A percentile compares a stretch with the other conserved stretches of the same genome.
These are phyloP conservation scores for Dictyostelium gargantuum DNA, from an alignment of 208 protist genomes.

Conservation along the genomic window DNA sequence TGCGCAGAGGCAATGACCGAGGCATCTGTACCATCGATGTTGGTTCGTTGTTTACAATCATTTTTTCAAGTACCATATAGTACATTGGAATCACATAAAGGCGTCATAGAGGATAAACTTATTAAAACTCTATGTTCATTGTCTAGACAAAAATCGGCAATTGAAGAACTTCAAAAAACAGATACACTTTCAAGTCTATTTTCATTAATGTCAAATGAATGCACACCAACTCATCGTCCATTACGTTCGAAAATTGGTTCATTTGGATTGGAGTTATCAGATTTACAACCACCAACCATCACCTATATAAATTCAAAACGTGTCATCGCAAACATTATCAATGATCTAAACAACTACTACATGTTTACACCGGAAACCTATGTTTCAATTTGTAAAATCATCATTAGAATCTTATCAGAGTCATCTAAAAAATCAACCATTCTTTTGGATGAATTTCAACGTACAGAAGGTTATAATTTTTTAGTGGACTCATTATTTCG, in stretches of 20 bases:
- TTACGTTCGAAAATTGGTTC: neutral
- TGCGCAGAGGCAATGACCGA: slow-evolving; percentile 36
- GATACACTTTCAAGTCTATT: slow-evolving; percentile 15
- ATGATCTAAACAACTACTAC: slow-evolving; percentile 39
- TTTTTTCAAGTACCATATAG: neutral
- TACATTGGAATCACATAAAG: neutral
- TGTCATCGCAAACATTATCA: neutral
- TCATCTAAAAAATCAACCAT: slow-evolving; percentile 31
- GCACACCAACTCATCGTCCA: neutral
- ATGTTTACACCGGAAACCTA: slow-evolving; percentile 9
- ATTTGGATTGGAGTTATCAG: slow-evolving; percentile 14
- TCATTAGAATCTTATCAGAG: slow-evolving; percentile 18
- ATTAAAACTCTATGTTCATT: slow-evolving; percentile 13
- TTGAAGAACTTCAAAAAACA: slow-evolving; percentile 41
- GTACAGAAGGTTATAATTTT: slow-evolving; percentile 23
- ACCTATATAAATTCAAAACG: slow-evolving; percentile 56
- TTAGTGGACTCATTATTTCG: slow-evolving; percentile 1
- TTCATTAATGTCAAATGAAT: slow-evolving; percentile 8
- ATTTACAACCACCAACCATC: slow-evolving; percentile 34
- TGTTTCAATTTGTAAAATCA: slow-evolving; percentile 23
- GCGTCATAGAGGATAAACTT: slow-evolving; percentile 14
- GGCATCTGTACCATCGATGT: neutral
- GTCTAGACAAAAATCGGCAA: slow-evolving; percentile 8
- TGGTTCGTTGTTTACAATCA: slow-evolving; percentile 17
- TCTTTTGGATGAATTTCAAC: slow-evolving; percentile 31